Evolutionary conservation across 768 basidiomycete species (phyloP).

Genomic region (Hydnum rufescens): DNA sequence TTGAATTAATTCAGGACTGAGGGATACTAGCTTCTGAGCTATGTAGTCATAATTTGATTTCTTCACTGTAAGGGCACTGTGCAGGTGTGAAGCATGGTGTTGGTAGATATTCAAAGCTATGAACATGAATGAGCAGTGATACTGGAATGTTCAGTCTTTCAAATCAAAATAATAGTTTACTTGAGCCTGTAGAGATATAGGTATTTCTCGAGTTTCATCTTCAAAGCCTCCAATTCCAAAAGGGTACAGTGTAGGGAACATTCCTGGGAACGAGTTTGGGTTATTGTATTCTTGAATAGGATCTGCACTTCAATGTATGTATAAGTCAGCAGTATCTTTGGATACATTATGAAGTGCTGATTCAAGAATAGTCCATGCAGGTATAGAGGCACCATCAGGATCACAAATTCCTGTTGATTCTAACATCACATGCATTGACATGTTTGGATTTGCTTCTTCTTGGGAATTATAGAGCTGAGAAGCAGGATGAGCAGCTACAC

Average conservation of each 20-base stretch:
- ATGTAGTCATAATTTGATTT: slow-evolving; percentile 8
- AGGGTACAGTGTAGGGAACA: slow-evolving; percentile 19
- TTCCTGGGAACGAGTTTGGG: slow-evolving; percentile 16
- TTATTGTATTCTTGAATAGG: slow-evolving; percentile 19
- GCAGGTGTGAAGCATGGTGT: no score
- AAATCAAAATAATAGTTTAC: no score
- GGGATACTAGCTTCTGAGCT: slow-evolving; percentile 6
- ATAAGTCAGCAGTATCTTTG: slow-evolving; percentile 12
- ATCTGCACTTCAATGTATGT: slow-evolving; percentile 11
- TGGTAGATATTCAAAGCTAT: no score
- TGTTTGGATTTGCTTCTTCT: slow-evolving; percentile 15
- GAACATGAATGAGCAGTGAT: no score
- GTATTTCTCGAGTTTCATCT: slow-evolving; percentile 3
- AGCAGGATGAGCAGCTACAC: no score
- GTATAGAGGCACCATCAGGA: no score
- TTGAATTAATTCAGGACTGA: slow-evolving; percentile 4
- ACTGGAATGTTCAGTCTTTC: no score
- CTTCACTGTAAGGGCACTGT: slow-evolving; percentile 13
- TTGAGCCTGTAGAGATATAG: slow-evolving; percentile 13
- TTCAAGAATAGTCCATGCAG: slow-evolving; percentile 14
- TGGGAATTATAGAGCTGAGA: slow-evolving; percentile 18
- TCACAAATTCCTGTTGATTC: no score
- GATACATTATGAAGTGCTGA: slow-evolving; percentile 15
- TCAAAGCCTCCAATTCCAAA: slow-evolving; percentile 19
- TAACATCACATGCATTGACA: no score